Percentiles rank a stretch among this genome's conserved stretches.
Conservation (phyloP, 257 asterid species). For the Gentiana macrophylla region DNA sequence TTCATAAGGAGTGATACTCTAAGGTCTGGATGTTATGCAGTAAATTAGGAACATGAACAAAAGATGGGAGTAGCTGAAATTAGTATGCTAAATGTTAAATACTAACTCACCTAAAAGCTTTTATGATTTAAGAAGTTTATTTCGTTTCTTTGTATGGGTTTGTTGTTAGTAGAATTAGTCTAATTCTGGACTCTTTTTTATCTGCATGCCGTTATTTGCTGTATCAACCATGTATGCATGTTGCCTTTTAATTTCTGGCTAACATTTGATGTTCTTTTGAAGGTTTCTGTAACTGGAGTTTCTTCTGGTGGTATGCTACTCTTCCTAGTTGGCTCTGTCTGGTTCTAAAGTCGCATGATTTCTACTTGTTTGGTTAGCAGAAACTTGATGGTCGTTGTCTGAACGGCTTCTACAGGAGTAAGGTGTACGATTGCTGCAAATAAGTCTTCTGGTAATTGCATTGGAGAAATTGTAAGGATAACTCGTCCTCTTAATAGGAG, state of each 20-base stretch:
- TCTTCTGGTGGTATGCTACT: conserved; percentile 45
- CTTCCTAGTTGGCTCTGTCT: neutral
- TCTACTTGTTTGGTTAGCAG: neutral
- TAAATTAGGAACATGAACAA: too few species aligned
- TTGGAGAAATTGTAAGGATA: conserved; percentile 53
- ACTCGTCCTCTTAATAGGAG: conserved; percentile 41
- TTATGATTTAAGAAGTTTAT: neutral
- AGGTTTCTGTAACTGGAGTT: conserved; percentile 48
- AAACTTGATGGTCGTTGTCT: conserved; percentile 1
- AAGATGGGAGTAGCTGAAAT: too few species aligned
- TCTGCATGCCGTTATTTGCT: neutral
- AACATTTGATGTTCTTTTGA: conserved; percentile 18
- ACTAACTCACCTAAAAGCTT: too few species aligned
- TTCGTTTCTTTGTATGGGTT: too few species aligned
- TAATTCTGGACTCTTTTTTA: neutral
- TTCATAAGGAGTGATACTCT: too few species aligned
- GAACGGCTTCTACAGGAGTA: conserved; percentile 36
- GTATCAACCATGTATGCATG: neutral
- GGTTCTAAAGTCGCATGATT: conserved; percentile 6
- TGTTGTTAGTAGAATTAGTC: neutral
- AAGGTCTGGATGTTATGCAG: too few species aligned
- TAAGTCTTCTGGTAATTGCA: conserved; percentile 44
- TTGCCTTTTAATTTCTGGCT: conserved; percentile 11
- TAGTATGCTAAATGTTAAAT: too few species aligned
- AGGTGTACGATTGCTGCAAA: conserved; percentile 23